A percentile compares a stretch with the other conserved stretches of the same genome.
Evolutionary conservation across 352 stramenopile species (phyloP).

Genomic region (Phytophthora fragariaefolia): DNA sequence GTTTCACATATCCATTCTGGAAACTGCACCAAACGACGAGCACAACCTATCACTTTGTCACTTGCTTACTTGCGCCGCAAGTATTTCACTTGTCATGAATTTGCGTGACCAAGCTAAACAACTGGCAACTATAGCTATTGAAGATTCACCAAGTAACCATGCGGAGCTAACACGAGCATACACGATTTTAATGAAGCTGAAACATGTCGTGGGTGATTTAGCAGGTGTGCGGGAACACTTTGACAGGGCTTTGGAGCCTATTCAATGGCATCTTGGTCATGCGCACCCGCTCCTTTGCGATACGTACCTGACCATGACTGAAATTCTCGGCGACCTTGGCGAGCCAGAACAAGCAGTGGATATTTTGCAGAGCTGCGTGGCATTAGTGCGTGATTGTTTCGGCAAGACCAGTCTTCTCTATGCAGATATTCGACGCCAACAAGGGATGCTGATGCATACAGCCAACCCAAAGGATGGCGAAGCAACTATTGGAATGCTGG

Average conservation of each 20-base stretch:
- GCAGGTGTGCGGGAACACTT: conserved; percentile 29
- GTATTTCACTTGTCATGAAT: conserved; percentile 46
- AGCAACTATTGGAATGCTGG: conserved; percentile 50
- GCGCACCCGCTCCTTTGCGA: conserved; percentile 49
- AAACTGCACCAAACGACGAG: conserved; percentile 38
- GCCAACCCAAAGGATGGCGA: conserved; percentile 23
- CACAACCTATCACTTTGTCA: conserved; percentile 41
- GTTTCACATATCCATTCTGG: conserved; percentile 50
- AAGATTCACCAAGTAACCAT: conserved; percentile 42
- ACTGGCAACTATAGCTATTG: conserved; percentile 44
- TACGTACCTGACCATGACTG: conserved; percentile 55
- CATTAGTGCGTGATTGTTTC: conserved; percentile 48
- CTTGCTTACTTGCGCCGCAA: conserved; percentile 46
- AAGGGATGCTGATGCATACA: conserved; percentile 46
- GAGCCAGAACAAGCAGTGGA: conserved; percentile 38
- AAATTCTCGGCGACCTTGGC: conserved; percentile 36
- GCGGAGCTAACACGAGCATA: conserved; percentile 34
- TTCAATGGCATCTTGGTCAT: conserved; percentile 51
- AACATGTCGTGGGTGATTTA: conserved; percentile 32
- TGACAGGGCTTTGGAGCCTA: conserved; percentile 34
- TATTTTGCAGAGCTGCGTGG: conserved; percentile 32
- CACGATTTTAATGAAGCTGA: conserved; percentile 45
- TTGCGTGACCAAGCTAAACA: conserved; percentile 30
- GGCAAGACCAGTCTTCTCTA: conserved; percentile 57
- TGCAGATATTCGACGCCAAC: conserved; percentile 49